Base-by-base conservation (phyloP, 2,329 filamentous ascomycete genomes). In the Bipolaris gigantea region DNA sequence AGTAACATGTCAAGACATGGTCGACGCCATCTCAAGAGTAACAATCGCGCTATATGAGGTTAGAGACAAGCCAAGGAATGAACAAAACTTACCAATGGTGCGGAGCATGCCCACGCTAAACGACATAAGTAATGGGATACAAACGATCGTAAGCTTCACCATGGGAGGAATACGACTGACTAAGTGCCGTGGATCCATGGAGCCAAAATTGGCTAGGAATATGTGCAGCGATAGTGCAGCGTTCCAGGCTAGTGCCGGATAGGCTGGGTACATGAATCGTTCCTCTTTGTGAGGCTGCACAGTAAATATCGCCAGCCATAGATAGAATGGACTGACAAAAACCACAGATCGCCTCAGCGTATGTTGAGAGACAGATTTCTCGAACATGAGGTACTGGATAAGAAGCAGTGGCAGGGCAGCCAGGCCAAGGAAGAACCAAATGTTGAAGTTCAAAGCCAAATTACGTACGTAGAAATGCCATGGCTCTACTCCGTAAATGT, bases 391-490 rank as follows among this genome's bases (percentile, higher is more conserved):
- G 62, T 90, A 88, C 64, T 95, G 90, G 0, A 92, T 61, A 0
- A 89, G 62, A 60, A 96, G 87, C 0, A 97, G 77, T 0, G 93
- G 93, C 15, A 91, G 77, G 1, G 89, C 85, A 5, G 84, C 71
- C 42, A 96, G 74, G 0, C 92, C 92, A 11, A 97, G 81, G 10
- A 91, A 70, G 64, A 97, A 92, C 91, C 92, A 97, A 42, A 96
- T 76, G 71, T 97, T 96, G 80, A 97, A 99, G 77, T 99, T 99
- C 54, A 99, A 81, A 15, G 88, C 78, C 39, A 99, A 78, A 66
- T 99, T 99, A 65, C 90, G 89, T 64, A 96, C 81, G 75, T 99
- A 99, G 72, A 97, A 99, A 48, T 92, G 88, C 94, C 93, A 97
- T 1, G 93, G 90, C 75, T 99, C 94, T 0, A 90, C 95, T 40